Percentiles rank a stretch among this genome's conserved stretches.
These are phyloP conservation scores for Isatis tinctoria DNA, from an alignment of 345 rosid species.

Conservation along the genomic window DNA sequence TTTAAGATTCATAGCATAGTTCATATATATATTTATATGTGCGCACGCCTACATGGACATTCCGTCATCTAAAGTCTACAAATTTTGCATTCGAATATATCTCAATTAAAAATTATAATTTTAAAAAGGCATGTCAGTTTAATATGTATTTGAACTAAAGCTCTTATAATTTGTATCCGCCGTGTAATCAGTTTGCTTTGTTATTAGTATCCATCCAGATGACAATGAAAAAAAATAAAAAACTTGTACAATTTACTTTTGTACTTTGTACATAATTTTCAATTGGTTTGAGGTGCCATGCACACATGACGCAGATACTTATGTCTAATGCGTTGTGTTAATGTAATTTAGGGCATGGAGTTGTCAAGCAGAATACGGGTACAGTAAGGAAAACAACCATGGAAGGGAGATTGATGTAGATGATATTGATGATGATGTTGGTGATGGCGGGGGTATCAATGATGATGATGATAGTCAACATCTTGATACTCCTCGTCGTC, in stretches of 20 bases:
- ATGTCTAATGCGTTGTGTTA: not conserved
- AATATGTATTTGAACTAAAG: not conserved
- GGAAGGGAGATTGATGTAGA: conserved; percentile 30
- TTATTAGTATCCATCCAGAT: too few relatives aligned
- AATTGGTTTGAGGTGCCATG: not conserved
- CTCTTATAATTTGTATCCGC: not conserved
- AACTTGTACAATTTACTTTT: not conserved
- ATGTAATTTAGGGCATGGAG: conserved; percentile 62
- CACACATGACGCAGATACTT: not conserved
- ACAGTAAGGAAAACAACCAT: conserved; percentile 38
- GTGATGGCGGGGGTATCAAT: not conserved
- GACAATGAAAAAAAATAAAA: too few relatives aligned
- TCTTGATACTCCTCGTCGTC: not conserved
- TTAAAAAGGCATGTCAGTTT: not conserved
- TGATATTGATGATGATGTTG: conserved; percentile 13
- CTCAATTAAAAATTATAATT: not conserved
- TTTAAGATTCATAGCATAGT: not conserved
- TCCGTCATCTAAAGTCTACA: not conserved
- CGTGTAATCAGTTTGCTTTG: too few relatives aligned
- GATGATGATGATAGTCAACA: conserved; percentile 11
- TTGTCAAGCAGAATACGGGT: conserved; percentile 32
- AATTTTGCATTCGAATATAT: not conserved
- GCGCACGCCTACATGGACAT: not conserved
- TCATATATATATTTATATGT: not conserved
- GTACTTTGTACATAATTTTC: not conserved